These are phyloP conservation scores for Talaromyces pinophilus DNA, from an alignment of 2,329 filamentous ascomycete species.

Conservation along the genomic window DNA sequence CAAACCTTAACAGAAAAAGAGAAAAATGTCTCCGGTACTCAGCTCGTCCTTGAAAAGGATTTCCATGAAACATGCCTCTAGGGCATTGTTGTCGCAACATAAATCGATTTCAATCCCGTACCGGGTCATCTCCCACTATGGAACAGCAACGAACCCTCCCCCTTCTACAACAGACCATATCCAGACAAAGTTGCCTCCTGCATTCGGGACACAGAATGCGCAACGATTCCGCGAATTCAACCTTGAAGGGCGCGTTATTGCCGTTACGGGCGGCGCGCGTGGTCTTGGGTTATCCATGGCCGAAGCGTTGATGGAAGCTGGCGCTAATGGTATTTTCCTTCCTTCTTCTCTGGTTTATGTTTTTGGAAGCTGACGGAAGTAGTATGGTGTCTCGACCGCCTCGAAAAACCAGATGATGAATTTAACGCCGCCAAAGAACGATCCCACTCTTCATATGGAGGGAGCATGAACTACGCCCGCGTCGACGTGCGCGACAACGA, in stretches of 20 bases:
- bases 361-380: background rate
- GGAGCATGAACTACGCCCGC: slow-evolving; percentile 48
- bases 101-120: background rate
- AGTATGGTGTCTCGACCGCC: slow-evolving; percentile 54
- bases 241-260: slow-evolving; percentile 43
- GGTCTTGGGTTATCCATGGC: slow-evolving; percentile 50
- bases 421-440: slow-evolving; percentile 45
- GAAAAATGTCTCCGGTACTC: background rate
- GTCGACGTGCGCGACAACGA: slow-evolving; percentile 50
- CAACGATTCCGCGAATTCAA: slow-evolving; percentile 48
- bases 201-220: slow-evolving; percentile 29
- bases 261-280: slow-evolving; percentile 47
- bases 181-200: slow-evolving; percentile 34
- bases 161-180: slow-evolving; percentile 32
- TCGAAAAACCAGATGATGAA: slow-evolving; percentile 46
- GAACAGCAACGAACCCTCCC: background rate
- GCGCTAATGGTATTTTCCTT: slow-evolving; percentile 45
- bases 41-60: background rate
- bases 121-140: background rate
- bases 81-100: background rate
- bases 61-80: background rate
- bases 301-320: slow-evolving; percentile 51
- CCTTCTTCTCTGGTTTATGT: background rate
- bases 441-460: slow-evolving; percentile 39
- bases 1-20: background rate